These are phyloP conservation scores for Wallacemonas collosoma DNA, from an alignment of 208 protist species.

Conservation along the genomic window DNA sequence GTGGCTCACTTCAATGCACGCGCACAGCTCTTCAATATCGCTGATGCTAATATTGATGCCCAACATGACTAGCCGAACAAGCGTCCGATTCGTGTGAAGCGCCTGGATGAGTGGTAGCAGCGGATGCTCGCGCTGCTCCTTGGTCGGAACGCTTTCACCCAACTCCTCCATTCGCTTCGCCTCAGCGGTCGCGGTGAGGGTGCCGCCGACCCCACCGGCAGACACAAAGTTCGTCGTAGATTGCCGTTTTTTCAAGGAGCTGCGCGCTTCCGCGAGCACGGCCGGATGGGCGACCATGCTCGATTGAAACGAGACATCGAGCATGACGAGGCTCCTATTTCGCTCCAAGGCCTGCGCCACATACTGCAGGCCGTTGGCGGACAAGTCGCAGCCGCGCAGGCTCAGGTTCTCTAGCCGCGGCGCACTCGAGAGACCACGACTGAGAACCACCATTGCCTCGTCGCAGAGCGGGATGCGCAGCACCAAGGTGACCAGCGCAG, in stretches of 20 bases:
- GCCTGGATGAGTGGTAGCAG: constrained; percentile 61
- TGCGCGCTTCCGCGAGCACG: constrained; percentile 38
- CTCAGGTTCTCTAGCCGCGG: constrained; percentile 40
- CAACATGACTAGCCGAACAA: constrained; percentile 50
- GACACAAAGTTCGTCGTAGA: constrained; percentile 14
- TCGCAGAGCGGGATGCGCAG: constrained; percentile 65
- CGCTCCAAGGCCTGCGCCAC: constrained; percentile 36
- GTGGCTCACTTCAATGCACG: constrained; percentile 57
- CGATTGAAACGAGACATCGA: constrained; percentile 70
- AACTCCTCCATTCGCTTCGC: constrained; percentile 1
- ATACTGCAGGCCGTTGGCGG: constrained; percentile 30
- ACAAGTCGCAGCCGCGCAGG: constrained; percentile 56
- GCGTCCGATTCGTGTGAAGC: constrained; percentile 49
- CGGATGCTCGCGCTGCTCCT: constrained; percentile 47
- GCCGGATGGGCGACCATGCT: constrained; percentile 43
- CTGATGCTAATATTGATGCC: constrained; percentile 59
- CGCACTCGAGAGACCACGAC: constrained; percentile 42
- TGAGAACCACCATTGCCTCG: constrained; percentile 39
- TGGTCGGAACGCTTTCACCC: constrained; percentile 10
- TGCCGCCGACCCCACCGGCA: neutral
- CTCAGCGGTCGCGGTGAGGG: constrained; percentile 13
- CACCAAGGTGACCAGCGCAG: constrained; percentile 42
- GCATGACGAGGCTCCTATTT: constrained; percentile 40
- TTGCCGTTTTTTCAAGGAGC: constrained; percentile 31
- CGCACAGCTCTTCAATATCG: constrained; percentile 75